Base-by-base conservation (phyloP, 2,329 filamentous ascomycete species). In the Colletotrichum costaricense region DNA sequence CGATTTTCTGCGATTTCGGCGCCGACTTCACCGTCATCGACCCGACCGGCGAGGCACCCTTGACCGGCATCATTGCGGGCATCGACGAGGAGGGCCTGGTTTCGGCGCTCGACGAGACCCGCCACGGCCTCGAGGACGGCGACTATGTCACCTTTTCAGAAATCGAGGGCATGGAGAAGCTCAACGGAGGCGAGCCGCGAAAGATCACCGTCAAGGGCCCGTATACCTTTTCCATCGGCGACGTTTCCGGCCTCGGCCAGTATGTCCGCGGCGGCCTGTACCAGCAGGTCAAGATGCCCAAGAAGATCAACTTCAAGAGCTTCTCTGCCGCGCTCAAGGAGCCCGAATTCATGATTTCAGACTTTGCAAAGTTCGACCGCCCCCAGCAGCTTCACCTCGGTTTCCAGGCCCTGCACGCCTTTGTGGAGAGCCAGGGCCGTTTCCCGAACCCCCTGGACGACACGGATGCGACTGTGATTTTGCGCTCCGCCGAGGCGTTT, bases 231-330 rank as follows among this genome's bases (percentile, higher is more conserved):
- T 97, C 95, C 16, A 98, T 99, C 77, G 97, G 96, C 55, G 95
- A 98, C 81, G 95, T 98, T 11, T 94, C 94, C 28, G 93, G 91
- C 6, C 88, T 98, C 46, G 97, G 97, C 46, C 89, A 94, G 78
- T 99, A 99, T 86, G 87, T 94, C 86, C 90, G 93, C 64, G 96
- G 96, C 59, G 97, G 97, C 74, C 90, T 98, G 73, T 99, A 94
- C 83, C 93, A 94, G 52, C 97, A 99, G 83, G 97, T 98, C 83
- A 99, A 98, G 89, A 98, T 98, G 96, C 97, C 97, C 63, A 98
- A 97, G 86, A 90, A 95, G 67, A 85, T 98, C 79, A 90, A 97
- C 81, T 99, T 98, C 85, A 94, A 98, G 86, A 88, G 91, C 54
- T 90, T 98, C 70, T 92, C 92, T 55, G 86, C 90, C 65, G 91